Percentiles rank a stretch among this genome's conserved stretches.
Evolutionary conservation across 1,284 basidiomycete species (phyloP).

Genomic region (Sanghuangporus baumii): DNA sequence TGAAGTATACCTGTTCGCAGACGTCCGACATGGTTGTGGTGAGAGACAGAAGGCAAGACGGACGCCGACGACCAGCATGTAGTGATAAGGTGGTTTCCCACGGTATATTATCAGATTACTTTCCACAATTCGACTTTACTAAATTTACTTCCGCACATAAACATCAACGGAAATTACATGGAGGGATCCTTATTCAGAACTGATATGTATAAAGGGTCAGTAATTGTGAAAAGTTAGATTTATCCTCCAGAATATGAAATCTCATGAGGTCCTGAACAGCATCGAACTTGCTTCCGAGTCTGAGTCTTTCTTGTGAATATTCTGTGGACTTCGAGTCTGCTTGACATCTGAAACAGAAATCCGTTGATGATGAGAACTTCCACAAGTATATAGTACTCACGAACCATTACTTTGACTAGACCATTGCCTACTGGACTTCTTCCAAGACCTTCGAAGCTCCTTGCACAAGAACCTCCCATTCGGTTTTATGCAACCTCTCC

Average conservation of each 20-base stretch:
- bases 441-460: constrained; percentile 69
- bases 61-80: not conserved
- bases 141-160: not conserved
- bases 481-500: constrained; percentile 72
- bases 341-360: too few species aligned
- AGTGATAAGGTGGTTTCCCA: not conserved
- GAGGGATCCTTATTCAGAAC: too few species aligned
- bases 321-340: too few species aligned
- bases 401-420: not conserved
- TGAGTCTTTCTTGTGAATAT: too few species aligned
- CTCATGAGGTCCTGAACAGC: too few species aligned
- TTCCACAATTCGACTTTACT: too few species aligned
- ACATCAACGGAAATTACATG: not conserved
- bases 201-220: too few species aligned
- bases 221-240: too few species aligned
- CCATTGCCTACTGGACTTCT: constrained; percentile 21
- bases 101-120: not conserved
- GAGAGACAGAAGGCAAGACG: not conserved
- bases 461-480: constrained; percentile 91
- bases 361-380: too few species aligned
- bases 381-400: not conserved
- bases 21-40: constrained; percentile 13
- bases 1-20: constrained; percentile 6
- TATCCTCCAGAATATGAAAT: too few species aligned
- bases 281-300: too few species aligned